Evolutionary conservation across 2,329 filamentous ascomycete species (phyloP).

Genomic region (Emmonsiellopsis sp.): DNA sequence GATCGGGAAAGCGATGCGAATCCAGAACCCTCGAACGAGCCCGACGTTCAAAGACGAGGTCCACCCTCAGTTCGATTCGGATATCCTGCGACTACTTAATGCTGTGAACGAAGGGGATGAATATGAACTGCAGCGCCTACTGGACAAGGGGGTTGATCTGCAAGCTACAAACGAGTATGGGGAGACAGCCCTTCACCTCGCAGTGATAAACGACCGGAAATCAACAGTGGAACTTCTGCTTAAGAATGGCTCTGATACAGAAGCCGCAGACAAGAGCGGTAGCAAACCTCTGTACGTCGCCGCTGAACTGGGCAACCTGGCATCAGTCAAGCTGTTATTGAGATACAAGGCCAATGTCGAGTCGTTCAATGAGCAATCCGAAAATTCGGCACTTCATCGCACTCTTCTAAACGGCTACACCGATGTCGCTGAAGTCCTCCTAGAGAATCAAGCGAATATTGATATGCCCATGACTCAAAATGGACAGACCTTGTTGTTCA

Average conservation of each 20-base stretch:
- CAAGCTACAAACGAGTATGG: not conserved
- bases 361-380: not conserved
- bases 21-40: not conserved
- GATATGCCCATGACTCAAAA: not conserved
- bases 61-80: not conserved
- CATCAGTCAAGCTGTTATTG: not conserved
- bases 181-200: slow-evolving; percentile 2
- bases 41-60: not conserved
- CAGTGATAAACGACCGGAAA: not conserved
- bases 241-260: not conserved
- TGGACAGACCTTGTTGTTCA: slow-evolving; percentile 2
- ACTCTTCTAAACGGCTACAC: not conserved
- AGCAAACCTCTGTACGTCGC: slow-evolving; percentile 1
- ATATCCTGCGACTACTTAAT: not conserved
- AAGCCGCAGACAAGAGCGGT: not conserved
- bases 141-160: not conserved
- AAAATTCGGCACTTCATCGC: slow-evolving; percentile 1
- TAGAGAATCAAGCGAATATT: not conserved
- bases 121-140: not conserved
- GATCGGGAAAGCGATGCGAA: not conserved
- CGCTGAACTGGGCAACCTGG: not conserved
- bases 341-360: slow-evolving; percentile 2
- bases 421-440: not conserved
- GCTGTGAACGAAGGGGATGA: not conserved
- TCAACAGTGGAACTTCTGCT: not conserved